Conservation (phyloP, 345 rosid genomes). For the Isatis tinctoria region DNA sequence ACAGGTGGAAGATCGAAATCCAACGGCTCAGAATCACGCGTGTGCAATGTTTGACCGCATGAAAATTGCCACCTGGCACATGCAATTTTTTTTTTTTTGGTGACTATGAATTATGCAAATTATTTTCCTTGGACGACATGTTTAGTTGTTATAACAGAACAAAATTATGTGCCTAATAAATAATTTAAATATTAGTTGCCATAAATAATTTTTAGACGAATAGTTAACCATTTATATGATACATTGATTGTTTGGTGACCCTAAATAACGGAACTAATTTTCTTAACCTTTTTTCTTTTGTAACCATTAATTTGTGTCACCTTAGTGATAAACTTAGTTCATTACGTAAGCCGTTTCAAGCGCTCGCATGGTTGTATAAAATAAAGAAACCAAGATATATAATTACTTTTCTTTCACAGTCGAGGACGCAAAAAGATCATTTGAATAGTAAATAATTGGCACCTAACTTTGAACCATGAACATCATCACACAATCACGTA, state of each 20-base stretch:
- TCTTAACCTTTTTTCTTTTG: background rate
- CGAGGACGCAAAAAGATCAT: background rate
- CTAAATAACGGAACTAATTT: conserved; percentile 6
- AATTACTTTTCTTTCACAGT: background rate
- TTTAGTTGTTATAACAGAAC: conserved; percentile 19
- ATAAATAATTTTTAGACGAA: conserved; percentile 2
- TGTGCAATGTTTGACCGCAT: conserved; percentile 27
- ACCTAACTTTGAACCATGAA: conserved; percentile 7
- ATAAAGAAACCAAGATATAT: background rate
- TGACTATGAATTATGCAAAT: background rate
- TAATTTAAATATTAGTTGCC: background rate
- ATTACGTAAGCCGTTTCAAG: background rate
- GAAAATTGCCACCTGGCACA: conserved; percentile 13
- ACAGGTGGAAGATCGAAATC: conserved; percentile 1
- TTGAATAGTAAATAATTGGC: too few relatives aligned
- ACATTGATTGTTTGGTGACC: conserved; percentile 15
- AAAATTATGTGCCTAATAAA: conserved; percentile 10
- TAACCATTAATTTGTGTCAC: background rate
- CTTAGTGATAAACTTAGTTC: background rate
- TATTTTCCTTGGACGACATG: conserved; percentile 3
- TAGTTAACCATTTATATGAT: background rate
- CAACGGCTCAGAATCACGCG: conserved; percentile 16
- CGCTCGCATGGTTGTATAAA: background rate
- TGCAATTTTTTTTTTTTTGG: background rate
- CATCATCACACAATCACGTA: background rate